Evolutionary conservation across 345 rosid species (phyloP).

Genomic region (Sisymbrium altissimum): DNA sequence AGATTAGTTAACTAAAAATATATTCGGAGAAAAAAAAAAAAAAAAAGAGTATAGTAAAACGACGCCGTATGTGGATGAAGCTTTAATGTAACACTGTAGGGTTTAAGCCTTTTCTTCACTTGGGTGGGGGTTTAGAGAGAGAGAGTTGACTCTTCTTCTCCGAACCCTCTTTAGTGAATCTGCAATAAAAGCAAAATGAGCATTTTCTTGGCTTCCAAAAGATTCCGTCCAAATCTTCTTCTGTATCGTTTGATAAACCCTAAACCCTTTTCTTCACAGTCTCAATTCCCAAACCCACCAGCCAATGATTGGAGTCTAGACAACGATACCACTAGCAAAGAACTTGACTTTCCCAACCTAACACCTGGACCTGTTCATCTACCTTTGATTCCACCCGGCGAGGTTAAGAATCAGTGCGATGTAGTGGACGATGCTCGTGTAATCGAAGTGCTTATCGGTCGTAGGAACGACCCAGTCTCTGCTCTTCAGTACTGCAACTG

Average conservation of each 20-base stretch:
- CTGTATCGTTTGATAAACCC: conserved; percentile 3
- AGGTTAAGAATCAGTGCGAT: not conserved
- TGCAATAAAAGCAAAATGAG: not conserved
- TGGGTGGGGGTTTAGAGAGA: no score
- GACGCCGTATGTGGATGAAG: not conserved
- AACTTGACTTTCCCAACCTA: not conserved
- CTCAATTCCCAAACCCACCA: conserved; percentile 20
- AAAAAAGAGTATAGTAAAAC: not conserved
- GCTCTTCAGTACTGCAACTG: conserved; percentile 44
- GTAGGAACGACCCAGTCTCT: conserved; percentile 37
- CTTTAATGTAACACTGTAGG: not conserved
- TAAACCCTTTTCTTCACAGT: conserved; percentile 37
- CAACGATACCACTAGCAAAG: conserved; percentile 14
- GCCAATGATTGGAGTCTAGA: not conserved
- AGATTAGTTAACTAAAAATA: no score
- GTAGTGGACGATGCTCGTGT: conserved; percentile 29
- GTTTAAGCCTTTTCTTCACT: no score
- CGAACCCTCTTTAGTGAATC: not conserved
- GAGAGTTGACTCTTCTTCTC: not conserved
- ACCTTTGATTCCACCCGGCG: not conserved
- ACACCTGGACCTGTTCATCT: not conserved
- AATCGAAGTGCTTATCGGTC: conserved; percentile 43
- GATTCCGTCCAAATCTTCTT: not conserved
- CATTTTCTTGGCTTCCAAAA: not conserved
- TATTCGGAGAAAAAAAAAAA: no score